Percentiles rank a stretch among this genome's conserved stretches.
These are phyloP conservation scores for Coniochaeta sp. DNA, from an alignment of 2,329 filamentous ascomycete species.

Conservation along the genomic window DNA sequence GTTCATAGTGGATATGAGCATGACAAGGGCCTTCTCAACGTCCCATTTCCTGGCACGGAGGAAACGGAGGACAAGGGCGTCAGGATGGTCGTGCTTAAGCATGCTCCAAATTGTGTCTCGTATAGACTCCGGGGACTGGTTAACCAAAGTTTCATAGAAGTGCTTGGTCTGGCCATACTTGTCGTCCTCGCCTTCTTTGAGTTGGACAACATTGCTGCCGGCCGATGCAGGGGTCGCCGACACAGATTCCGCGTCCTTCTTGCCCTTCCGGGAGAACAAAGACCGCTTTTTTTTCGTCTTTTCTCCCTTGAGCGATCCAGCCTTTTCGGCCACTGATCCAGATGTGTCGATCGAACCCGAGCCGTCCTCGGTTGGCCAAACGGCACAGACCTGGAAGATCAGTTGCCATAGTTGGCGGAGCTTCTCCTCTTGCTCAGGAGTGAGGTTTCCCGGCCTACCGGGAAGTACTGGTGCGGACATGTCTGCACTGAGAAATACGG, in stretches of 20 bases:
- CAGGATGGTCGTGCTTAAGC: slow-evolving; percentile 92
- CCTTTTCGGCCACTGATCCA: slow-evolving; percentile 15
- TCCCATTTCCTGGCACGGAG: slow-evolving; percentile 93
- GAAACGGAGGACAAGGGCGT: slow-evolving; percentile 75
- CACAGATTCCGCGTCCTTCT: slow-evolving; percentile 41
- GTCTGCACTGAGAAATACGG: slow-evolving; percentile 4
- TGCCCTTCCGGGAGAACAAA: slow-evolving; percentile 58
- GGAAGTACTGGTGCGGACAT: slow-evolving; percentile 37
- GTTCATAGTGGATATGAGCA: slow-evolving; percentile 90
- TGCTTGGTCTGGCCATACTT: slow-evolving; percentile 89
- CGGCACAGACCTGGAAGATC: slow-evolving; percentile 68
- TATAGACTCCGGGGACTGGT: slow-evolving; percentile 69
- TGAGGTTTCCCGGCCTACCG: slow-evolving; percentile 80
- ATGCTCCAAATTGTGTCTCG: slow-evolving; percentile 82
- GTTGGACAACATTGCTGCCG: slow-evolving; percentile 25
- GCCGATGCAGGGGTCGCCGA: slow-evolving; percentile 21
- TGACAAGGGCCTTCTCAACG: slow-evolving; percentile 83
- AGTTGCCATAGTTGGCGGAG: slow-evolving; percentile 79
- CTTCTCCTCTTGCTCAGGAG: slow-evolving; percentile 82
- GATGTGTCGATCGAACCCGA: slow-evolving; percentile 24
- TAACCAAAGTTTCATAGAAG: slow-evolving; percentile 74
- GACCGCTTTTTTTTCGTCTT: slow-evolving; percentile 65
- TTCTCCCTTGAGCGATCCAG: slow-evolving; percentile 20
- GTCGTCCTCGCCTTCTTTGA: slow-evolving; percentile 59
- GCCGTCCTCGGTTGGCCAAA: slow-evolving; percentile 25